Base-by-base conservation (phyloP, 148 eudicot genomes). In the Mesembryanthemum crystallinum region DNA sequence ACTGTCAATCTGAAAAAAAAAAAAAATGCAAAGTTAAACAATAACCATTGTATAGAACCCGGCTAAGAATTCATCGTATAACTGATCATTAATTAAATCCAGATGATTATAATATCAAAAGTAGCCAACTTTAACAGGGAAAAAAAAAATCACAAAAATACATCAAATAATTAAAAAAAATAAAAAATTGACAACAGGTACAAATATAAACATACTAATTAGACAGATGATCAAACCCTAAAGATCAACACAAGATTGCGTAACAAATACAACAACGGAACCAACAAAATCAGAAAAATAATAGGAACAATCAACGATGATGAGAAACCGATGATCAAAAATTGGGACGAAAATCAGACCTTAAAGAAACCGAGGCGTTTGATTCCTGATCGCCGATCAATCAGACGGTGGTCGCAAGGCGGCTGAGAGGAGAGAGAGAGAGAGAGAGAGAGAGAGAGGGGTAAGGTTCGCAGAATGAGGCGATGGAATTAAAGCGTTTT, bases 381-480 rank as follows among this genome's bases (percentile, higher is more conserved):
- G 47, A 33, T 52, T 17, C 2, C 0, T 20, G 74, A 49, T 11
- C 27, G 54, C 6, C 71, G 82, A 76, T 30, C 4, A 71, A 80
- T 75, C 72, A 32, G 42, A 80, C 78, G 82, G 82, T 64, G 71
- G 55, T 28, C 9, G 30, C 24, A 15, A 71, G 30, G 55, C 75
- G 71, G 80, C 71, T 63, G 70, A 52, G 58, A 63, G 45, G 24
- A 21, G 69, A 74, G 61, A 74, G 60, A 59, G 52, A 37, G 61
- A 62, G 61, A 73, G 63, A n/a, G n/a, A n/a, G n/a, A n/a, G n/a
- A n/a, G 60, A 62, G 69, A 69, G 42, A 74, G 58, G 52, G 72
- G 73, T 67, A 67, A 67, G 65, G 79, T 76, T 67, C 35, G 24
- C 20, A 75, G 72, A 75, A 75, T 75, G 71, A 75, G 77, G 72